Evolutionary conservation across 192 early-diverging fungal species (phyloP).

Genomic region (Podila horticola): DNA sequence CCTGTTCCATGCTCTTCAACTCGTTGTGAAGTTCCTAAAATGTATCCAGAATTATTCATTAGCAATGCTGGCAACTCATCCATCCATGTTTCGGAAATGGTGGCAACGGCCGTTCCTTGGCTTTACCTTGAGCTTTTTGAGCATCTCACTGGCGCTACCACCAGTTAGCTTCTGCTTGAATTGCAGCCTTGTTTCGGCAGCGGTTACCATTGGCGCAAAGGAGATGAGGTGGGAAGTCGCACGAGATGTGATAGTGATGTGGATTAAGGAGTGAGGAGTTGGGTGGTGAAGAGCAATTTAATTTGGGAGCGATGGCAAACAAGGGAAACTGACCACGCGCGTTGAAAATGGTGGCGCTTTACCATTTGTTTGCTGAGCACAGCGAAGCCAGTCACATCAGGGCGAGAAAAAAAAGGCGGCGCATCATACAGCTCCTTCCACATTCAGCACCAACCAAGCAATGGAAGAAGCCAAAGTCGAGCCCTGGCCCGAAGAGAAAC

Average conservation of each 20-base stretch:
- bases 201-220: constrained; percentile 20
- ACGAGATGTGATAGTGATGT: too few species aligned
- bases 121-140: constrained; percentile 44
- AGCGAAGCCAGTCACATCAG: neutral
- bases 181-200: constrained; percentile 15
- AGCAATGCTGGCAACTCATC: neutral
- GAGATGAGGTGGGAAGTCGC: neutral
- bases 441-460: neutral
- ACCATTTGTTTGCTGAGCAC: too few species aligned
- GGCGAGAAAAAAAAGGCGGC: neutral
- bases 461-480: constrained; percentile 1
- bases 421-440: neutral
- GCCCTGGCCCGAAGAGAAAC: constrained; percentile 17
- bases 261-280: too few species aligned
- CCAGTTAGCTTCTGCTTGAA: constrained; percentile 37
- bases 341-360: constrained; percentile 44
- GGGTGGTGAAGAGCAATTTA: too few species aligned
- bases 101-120: neutral
- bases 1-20: constrained; percentile 79
- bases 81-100: constrained; percentile 4
- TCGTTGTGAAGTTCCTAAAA: constrained; percentile 81
- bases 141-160: constrained; percentile 23
- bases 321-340: neutral
- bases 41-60: neutral
- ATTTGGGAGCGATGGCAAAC: constrained; percentile 3